Evolutionary conservation across 1,139 yeast species (phyloP), one percentile per base, ranked within the genome.

Genomic region (Nadsonia starkeyi-henricii): DNA sequence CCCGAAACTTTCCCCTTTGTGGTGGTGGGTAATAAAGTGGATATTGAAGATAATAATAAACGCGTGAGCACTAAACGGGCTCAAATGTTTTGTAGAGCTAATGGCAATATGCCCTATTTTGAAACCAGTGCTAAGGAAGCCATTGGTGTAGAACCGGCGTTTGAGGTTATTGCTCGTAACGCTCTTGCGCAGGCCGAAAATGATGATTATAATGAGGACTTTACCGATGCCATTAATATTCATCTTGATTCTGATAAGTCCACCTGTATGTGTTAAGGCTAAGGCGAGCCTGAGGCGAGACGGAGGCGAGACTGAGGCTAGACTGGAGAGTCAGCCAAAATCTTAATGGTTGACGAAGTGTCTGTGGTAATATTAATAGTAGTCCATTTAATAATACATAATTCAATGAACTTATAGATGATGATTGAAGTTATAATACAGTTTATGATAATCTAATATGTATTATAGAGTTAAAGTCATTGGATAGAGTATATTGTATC

Each of bases 1-100:
- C 97, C 97, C 1, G 96, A 85, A 55, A 85, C 83, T 58, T 91
- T 91, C 72, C 97, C 97, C 2, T 91, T 91, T 66, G 93, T 89
- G 50, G 85, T 89, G 49, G 75, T 91, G 60, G 98, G 97, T 47
- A 91, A 91, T 67, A 91, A 91, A 70, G 80, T 91, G 51, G 98
- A 91, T 64, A 86, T 86, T 42, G 97, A 91, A 61, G 98, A 91
- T 58, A 74, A 81, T 56, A 86, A 88, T 67, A 80, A 95, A 57
- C 80, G 81, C 47, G 86, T 91, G 2, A 78, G 84, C 30, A 74
- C 79, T 47, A 88, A 89, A 67, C 83, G 86, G 61, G 94, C 95
- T 45, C 83, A 82, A 61, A 82, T 85, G 51, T 78, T 86, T 65
- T 88, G 96, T 57, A 81, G 80, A 53, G 83, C 83, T 55, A 72